Conservation (phyloP, 169 alveolate genomes). For the Plasmodium sp. region DNA sequence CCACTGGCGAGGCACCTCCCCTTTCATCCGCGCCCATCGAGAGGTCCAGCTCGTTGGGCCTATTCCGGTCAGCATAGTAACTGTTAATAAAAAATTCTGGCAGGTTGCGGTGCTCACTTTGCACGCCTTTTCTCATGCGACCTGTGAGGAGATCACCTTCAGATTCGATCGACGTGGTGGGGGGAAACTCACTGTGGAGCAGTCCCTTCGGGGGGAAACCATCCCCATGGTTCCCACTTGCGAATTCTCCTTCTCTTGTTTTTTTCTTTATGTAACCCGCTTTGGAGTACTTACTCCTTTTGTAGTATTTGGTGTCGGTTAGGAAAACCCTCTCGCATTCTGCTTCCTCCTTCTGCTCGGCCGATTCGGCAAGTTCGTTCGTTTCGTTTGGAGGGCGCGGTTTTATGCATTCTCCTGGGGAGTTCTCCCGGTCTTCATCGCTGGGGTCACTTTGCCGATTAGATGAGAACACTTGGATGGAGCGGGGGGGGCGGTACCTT, state of each 20-base stretch:
- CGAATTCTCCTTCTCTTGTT: neutral
- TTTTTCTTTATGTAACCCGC: constrained; percentile 40
- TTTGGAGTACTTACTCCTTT: constrained; percentile 69
- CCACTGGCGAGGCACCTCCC: neutral
- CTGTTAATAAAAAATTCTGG: constrained; percentile 14
- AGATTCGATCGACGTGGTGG: constrained; percentile 2
- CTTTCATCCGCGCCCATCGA: neutral
- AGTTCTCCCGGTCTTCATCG: neutral
- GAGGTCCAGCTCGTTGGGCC: constrained; percentile 42
- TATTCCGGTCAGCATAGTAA: constrained; percentile 18
- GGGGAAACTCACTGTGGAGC: neutral
- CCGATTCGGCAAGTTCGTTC: neutral
- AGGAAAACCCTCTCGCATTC: constrained; percentile 5
- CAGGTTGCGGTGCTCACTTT: neutral
- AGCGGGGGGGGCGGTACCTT: neutral
- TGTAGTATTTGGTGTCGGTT: constrained; percentile 69
- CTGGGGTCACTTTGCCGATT: neutral
- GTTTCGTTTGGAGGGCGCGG: neutral
- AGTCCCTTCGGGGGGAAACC: neutral
- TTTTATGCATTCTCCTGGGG: neutral
- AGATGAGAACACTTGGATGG: neutral
- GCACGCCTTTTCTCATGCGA: neutral
- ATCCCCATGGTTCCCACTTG: neutral
- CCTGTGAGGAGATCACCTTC: constrained; percentile 23
- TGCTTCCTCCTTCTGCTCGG: neutral